These are phyloP conservation scores for Logfia minima DNA, from an alignment of 129 eudicot genomes.

Conservation along the genomic window DNA sequence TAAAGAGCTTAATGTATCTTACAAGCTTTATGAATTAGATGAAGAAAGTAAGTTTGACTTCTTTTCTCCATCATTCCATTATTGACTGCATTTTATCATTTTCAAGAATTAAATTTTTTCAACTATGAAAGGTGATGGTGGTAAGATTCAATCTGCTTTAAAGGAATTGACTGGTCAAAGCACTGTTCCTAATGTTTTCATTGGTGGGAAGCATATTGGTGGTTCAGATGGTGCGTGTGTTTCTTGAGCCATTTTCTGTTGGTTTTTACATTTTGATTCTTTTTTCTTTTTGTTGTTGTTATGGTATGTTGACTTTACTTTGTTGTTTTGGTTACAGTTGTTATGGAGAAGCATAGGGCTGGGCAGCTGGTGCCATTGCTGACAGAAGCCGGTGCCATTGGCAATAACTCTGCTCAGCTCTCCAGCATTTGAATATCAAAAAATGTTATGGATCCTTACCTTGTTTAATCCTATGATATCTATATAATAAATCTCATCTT, in stretches of 20 bases:
- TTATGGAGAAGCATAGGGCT: slow-evolving; percentile 50
- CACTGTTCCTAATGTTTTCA: slow-evolving; percentile 91
- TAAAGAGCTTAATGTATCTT: slow-evolving; percentile 58
- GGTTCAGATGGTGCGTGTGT: slow-evolving; percentile 67
- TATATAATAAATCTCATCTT: neutral
- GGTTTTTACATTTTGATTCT: neutral
- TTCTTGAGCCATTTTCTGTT: neutral
- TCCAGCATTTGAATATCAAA: slow-evolving; percentile 21
- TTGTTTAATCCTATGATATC: neutral
- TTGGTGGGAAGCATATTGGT: slow-evolving; percentile 81
- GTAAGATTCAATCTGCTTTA: slow-evolving; percentile 68
- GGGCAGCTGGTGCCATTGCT: slow-evolving; percentile 83
- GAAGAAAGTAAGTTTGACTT: slow-evolving; percentile 62
- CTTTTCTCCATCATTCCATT: neutral
- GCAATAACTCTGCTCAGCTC: slow-evolving; percentile 49
- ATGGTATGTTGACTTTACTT: neutral
- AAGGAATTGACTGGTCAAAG: slow-evolving; percentile 83
- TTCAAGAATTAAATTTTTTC: neutral
- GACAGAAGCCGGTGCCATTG: slow-evolving; percentile 66
- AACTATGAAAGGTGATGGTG: slow-evolving; percentile 60
- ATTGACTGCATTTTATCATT: neutral
- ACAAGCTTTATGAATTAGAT: slow-evolving; percentile 72
- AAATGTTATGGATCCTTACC: neutral
- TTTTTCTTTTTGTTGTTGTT: neutral
- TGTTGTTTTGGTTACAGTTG: slow-evolving; percentile 43